Evolutionary conservation across 805 yeast genomes (phyloP).

Genomic region (Starmerella bombi): DNA sequence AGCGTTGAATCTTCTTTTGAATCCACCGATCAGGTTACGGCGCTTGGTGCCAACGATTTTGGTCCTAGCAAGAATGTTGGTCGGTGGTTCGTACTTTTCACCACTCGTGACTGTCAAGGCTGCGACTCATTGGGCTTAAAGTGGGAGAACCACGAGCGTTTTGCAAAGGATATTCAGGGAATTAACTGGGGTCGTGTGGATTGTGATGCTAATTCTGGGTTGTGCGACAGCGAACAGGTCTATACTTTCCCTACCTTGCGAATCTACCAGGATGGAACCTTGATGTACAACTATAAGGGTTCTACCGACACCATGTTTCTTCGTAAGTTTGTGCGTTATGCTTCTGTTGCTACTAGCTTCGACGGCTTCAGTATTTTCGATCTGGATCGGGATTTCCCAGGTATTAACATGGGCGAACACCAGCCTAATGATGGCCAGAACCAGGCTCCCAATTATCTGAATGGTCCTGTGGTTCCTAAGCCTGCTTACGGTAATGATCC

Average conservation of each 20-base stretch:
- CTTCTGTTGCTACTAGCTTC: slow-evolving; percentile 3
- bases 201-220: slow-evolving; percentile 8
- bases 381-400: slow-evolving; percentile 1
- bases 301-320: slow-evolving; percentile 5
- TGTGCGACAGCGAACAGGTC: slow-evolving; percentile 12
- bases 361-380: slow-evolving; percentile 7
- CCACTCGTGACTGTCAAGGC: slow-evolving; percentile 7
- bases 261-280: slow-evolving; percentile 15
- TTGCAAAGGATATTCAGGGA: slow-evolving; percentile 5
- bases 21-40: slow-evolving; percentile 2
- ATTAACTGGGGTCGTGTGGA: slow-evolving; percentile 15
- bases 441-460: slow-evolving; percentile 12
- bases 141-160: slow-evolving; percentile 14
- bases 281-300: slow-evolving; percentile 11
- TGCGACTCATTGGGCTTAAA: slow-evolving; percentile 7
- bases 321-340: slow-evolving; percentile 9
- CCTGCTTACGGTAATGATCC: slow-evolving; percentile 10
- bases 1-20: not conserved
- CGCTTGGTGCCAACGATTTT: slow-evolving; percentile 2
- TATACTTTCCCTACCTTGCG: slow-evolving; percentile 11
- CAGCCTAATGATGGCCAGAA: slow-evolving; percentile 8
- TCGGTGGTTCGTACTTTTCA: slow-evolving; percentile 16
- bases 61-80: slow-evolving; percentile 10
- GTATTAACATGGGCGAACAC: slow-evolving; percentile 2
- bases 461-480: slow-evolving; percentile 9